Base-by-base conservation (phyloP, 2,329 filamentous ascomycete species). In the Raffaelea arxii region DNA sequence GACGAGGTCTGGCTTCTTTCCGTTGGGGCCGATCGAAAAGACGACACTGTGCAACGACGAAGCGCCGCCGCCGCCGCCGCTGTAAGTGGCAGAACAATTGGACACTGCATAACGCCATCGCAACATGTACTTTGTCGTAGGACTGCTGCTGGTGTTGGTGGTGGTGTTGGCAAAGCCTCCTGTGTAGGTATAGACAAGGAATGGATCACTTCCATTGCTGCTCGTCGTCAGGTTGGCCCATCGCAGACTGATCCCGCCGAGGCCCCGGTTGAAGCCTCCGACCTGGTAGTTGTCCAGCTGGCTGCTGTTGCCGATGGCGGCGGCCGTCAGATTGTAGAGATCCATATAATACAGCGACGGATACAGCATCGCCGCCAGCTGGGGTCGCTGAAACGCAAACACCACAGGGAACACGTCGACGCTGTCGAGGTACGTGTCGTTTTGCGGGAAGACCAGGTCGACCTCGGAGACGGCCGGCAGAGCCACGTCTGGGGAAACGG, bases 391-490 rank as follows among this genome's bases (percentile, higher is more conserved):
- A 7, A 62, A 25, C 1, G 56, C 59, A 40, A 60, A 58, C 18
- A 62, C 49, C 25, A 62, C 44, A 42, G 60, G 58, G 44, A 61
- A 59, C 4, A 46, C 22, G 12, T 50, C 37, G 2, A 52, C 46
- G 2, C 56, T 57, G 50, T 50, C 54, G 27, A 10, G 16, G 25
- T 61, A 61, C 10, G 57, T 60, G 40, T 55, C 55, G 52, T 62
- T 60, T 47, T 58, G 60, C 1, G 59, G 59, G 49, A 61, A 62
- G 36, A 61, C 48, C 9, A 61, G 25, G 47, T 55, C 58, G 41
- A 61, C 41, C 38, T 61, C 58, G n/a, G 41, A 19, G 18, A 14
- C 23, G 21, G 38, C 42, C 16, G 42, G n/a, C 16, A 37, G n/a
- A 7, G 25, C 14, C 10, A 43, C n/a, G n/a, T n/a, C n/a, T n/a